Evolutionary conservation across 192 early-diverging fungal genomes (phyloP).

Genomic region (Pilaira anomala): DNA sequence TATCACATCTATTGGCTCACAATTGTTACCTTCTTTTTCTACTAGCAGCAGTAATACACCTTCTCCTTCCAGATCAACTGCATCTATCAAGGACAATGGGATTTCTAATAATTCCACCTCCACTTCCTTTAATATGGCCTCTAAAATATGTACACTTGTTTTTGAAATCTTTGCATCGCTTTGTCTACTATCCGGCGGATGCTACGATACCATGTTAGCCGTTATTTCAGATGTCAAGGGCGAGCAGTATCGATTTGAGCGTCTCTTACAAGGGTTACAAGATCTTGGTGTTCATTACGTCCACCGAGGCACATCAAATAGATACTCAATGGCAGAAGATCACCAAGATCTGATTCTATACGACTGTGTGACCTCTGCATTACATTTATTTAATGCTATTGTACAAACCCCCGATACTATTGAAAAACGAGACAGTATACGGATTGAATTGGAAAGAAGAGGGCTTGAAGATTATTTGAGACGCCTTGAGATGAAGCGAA

Average conservation of each 20-base stretch:
- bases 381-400: constrained; percentile 47
- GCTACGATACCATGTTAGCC: constrained; percentile 41
- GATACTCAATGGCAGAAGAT: constrained; percentile 7
- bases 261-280: constrained; percentile 40
- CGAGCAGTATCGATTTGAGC: constrained; percentile 54
- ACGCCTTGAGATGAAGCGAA: constrained; percentile 25
- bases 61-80: not conserved
- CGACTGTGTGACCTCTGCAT: constrained; percentile 43
- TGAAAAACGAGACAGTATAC: constrained; percentile 39
- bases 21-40: not conserved
- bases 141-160: constrained; percentile 41
- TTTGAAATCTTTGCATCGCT: constrained; percentile 46
- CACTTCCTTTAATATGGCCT: constrained; percentile 6
- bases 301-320: not conserved
- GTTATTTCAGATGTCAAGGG: constrained; percentile 48
- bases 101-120: not conserved
- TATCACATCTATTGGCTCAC: constrained; percentile 8
- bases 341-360: constrained; percentile 29
- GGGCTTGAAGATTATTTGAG: constrained; percentile 48
- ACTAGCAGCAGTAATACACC: not conserved
- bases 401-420: constrained; percentile 42
- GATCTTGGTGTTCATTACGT: constrained; percentile 8
- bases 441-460: constrained; percentile 47
- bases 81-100: not conserved
- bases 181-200: constrained; percentile 43